These are phyloP conservation scores for Amorphotheca resinae DNA, from an alignment of 495 filamentous ascomycete genomes.

Conservation along the genomic window DNA sequence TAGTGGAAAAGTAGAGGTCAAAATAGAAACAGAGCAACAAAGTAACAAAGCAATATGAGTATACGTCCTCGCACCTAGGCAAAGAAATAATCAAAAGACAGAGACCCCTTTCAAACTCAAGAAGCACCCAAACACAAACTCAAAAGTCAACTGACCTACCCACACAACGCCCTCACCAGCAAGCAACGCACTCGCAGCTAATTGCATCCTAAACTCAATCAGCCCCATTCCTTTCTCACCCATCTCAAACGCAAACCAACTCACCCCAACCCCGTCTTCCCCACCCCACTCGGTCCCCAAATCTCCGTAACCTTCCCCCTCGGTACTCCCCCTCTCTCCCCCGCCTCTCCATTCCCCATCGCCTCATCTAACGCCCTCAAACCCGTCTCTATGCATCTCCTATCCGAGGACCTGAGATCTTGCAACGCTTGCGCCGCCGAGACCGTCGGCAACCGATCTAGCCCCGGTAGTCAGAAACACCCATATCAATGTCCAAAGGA, in stretches of 20 bases:
- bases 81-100: no score
- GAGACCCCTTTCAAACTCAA: no score
- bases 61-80: no score
- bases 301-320: constrained; percentile 78
- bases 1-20: no score
- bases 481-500: no score
- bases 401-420: constrained; percentile 37
- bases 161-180: constrained; percentile 60
- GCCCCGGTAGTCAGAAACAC: background rate
- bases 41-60: no score
- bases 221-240: background rate
- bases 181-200: constrained; percentile 49
- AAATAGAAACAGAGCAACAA: no score
- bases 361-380: constrained; percentile 47
- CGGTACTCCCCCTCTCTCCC: constrained; percentile 27
- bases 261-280: constrained; percentile 80
- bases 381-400: constrained; percentile 51
- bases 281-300: constrained; percentile 77
- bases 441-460: constrained; percentile 73
- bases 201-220: constrained; percentile 35
- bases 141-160: constrained; percentile 56
- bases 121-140: background rate
- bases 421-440: constrained; percentile 77
- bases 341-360: constrained; percentile 23
- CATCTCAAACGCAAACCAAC: background rate